Base-by-base conservation (phyloP, 2,329 filamentous ascomycete species). In the Hymenoscyphus fraxineus region DNA sequence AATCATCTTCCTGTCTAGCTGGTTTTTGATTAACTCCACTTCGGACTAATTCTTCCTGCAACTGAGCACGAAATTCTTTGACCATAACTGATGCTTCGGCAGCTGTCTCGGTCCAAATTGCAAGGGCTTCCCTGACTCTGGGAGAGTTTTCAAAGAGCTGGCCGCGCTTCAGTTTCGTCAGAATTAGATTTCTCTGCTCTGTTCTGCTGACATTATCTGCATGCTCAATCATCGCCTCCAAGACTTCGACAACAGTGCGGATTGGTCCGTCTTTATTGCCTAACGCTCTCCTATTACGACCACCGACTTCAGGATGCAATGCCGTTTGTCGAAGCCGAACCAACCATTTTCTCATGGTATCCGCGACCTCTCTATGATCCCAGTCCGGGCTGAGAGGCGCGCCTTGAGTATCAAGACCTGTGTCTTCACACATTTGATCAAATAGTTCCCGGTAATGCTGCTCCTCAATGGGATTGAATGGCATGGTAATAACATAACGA, bases 211-310 rank as follows among this genome's bases (percentile, higher is more conserved):
- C 75, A 6, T 80, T 80, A 64, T 94, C 90, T 55, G 89, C 93
- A 72, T 94, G 88, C 63, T 97, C 92, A 64, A 97, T 89, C 94
- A 99, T 97, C 4, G 89, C 87, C 68, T 92, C 88, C 12, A 99
- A 80, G 0, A 98, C 94, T 76, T 98, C 91, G 19, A 88, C 85
- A 1, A 97, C 89, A 0, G 93, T 96, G 13, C 91, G 84, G 68
- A 97, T 81, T 0, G 91, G 88, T 0, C 85, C 87, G 61, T 81
- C 82, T 59, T 82, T 85, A 56, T 84, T 82, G 1, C 88, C 88
- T 6, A 91, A 77, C 0, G 85, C 83, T 66, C 83, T 84, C 15
- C 88, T 82, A 69, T 89, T 90, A 39, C 84, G 84, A 10, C 82
- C 82, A 19, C 90, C 90, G 54, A 96, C 85, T 73, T 96, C 89